Evolutionary conservation across 2,329 filamentous ascomycete genomes (phyloP).

Genomic region (Raffaelea ambrosiae): DNA sequence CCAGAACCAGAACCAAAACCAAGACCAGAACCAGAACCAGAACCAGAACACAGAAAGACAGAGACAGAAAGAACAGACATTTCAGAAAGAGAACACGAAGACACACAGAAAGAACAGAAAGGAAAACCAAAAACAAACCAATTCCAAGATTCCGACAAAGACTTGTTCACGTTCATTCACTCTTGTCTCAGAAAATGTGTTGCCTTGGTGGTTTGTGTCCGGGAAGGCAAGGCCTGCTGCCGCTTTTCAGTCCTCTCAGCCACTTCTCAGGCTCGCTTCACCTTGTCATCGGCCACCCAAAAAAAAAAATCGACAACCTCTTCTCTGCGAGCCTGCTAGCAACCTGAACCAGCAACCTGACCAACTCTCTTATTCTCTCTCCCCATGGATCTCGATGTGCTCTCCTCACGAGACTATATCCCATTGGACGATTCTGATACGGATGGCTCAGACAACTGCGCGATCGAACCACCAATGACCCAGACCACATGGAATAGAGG

Average conservation of each 20-base stretch:
- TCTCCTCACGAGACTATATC: neutral
- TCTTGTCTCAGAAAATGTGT: no score
- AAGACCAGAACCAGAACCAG: conserved; percentile 4
- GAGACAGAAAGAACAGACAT: neutral
- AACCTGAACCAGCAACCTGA: no score
- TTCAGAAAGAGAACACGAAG: neutral
- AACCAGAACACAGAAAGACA: conserved; percentile 1
- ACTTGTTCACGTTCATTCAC: neutral
- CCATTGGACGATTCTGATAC: neutral
- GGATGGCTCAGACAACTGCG: neutral
- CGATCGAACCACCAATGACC: neutral
- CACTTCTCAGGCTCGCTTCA: no score
- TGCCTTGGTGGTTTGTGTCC: no score
- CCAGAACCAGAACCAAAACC: conserved; percentile 7
- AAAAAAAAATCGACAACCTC: no score
- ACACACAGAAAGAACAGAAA: neutral
- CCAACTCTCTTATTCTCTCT: neutral
- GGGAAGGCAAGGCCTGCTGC: neutral
- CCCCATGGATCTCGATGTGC: neutral
- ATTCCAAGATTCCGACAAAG: no score
- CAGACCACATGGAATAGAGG: no score
- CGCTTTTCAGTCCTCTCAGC: neutral
- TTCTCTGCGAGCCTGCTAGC: no score
- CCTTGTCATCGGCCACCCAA: no score
- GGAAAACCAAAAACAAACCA: neutral